Evolutionary conservation across 192 early-diverging fungal genomes (phyloP).

Genomic region (Geranomyces variabilis): DNA sequence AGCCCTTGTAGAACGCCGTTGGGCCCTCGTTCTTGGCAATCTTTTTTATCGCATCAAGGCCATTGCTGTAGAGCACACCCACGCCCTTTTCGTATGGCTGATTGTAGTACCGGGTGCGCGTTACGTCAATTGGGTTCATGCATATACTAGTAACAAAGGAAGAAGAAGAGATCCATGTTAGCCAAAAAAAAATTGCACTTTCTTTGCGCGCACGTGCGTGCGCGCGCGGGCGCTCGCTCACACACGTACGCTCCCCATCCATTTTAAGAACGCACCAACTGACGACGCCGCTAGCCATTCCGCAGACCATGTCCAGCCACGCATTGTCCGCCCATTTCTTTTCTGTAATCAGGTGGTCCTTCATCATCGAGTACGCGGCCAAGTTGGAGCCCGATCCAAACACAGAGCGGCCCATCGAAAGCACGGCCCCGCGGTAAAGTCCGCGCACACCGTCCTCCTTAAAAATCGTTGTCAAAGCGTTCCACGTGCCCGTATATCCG

Average conservation of each 20-base stretch:
- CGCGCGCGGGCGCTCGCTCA: neutral
- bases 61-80: slow-evolving; percentile 57
- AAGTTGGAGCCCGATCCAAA: slow-evolving; percentile 71
- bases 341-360: slow-evolving; percentile 63
- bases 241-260: neutral
- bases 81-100: slow-evolving; percentile 66
- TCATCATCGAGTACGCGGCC: slow-evolving; percentile 68
- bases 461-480: slow-evolving; percentile 59
- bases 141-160: slow-evolving; percentile 36
- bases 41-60: slow-evolving; percentile 58
- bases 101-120: slow-evolving; percentile 74
- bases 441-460: slow-evolving; percentile 59
- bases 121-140: slow-evolving; percentile 63
- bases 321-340: slow-evolving; percentile 63
- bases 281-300: slow-evolving; percentile 61
- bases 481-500: slow-evolving; percentile 60
- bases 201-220: too few species aligned
- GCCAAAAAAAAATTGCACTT: slow-evolving; percentile 1
- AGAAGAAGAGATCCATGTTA: neutral
- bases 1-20: slow-evolving; percentile 72
- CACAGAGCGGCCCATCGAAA: slow-evolving; percentile 67
- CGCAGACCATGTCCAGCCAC: slow-evolving; percentile 69
- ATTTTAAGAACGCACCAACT: slow-evolving; percentile 33
- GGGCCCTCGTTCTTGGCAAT: slow-evolving; percentile 63
- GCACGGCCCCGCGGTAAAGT: slow-evolving; percentile 70